Percentiles rank a stretch among this genome's conserved stretches.
Evolutionary conservation across 164 flowering plant genomes (phyloP).

Genomic region (Tetrastigma voinierianum): DNA sequence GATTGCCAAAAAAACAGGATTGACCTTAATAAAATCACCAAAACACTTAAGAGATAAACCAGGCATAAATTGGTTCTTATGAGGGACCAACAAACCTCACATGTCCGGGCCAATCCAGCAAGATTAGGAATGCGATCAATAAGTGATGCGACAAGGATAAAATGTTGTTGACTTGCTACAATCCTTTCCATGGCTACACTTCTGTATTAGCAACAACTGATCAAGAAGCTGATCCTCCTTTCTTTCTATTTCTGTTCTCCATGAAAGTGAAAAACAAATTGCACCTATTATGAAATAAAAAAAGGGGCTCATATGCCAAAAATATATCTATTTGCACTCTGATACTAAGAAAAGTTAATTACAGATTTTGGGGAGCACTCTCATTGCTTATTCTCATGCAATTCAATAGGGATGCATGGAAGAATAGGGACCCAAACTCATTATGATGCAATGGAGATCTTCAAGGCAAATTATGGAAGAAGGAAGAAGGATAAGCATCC

Average conservation of each 20-base stretch:
- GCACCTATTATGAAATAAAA: slow-evolving; percentile 18
- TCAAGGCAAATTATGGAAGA: slow-evolving; percentile 36
- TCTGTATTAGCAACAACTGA: slow-evolving; percentile 64
- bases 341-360: neutral
- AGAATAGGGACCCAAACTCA: slow-evolving; percentile 8
- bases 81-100: slow-evolving; percentile 60
- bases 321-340: neutral
- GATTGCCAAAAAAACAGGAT: neutral
- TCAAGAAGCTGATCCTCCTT: slow-evolving; percentile 81
- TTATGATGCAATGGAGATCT: neutral
- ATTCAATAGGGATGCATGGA: neutral
- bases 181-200: slow-evolving; percentile 43
- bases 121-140: slow-evolving; percentile 97
- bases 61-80: neutral
- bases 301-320: slow-evolving; percentile 33
- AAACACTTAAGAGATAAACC: neutral
- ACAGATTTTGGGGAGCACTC: neutral
- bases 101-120: slow-evolving; percentile 94
- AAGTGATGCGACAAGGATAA: slow-evolving; percentile 86
- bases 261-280: neutral
- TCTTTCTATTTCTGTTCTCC: slow-evolving; percentile 63
- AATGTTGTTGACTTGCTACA: slow-evolving; percentile 58
- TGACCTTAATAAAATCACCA: slow-evolving; percentile 1
- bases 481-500: no score
- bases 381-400: neutral